Evolutionary conservation across 2,329 filamentous ascomycete genomes (phyloP).

Genomic region (Neofusicoccum umdonicola): DNA sequence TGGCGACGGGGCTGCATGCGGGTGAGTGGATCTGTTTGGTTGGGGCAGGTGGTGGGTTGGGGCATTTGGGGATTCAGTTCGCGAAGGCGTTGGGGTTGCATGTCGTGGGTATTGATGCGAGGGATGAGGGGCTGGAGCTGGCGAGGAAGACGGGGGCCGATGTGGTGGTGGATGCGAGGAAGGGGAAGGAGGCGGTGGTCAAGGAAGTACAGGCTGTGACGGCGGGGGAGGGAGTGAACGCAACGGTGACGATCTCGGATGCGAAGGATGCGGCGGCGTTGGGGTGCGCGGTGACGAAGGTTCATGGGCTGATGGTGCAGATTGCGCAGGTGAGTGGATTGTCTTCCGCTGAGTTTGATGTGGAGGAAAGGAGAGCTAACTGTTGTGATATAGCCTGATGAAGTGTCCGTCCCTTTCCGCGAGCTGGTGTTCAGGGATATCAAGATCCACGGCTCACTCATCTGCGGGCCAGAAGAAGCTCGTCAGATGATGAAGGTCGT

Average conservation of each 20-base stretch:
- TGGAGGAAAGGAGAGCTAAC: not conserved
- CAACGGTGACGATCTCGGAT: slow-evolving; percentile 56
- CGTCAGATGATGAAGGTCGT: slow-evolving; percentile 49
- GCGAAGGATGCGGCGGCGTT: slow-evolving; percentile 49
- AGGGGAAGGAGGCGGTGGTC: slow-evolving; percentile 49
- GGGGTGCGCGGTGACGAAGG: slow-evolving; percentile 56
- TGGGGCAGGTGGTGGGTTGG: slow-evolving; percentile 34
- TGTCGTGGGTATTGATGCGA: slow-evolving; percentile 55
- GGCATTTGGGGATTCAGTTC: slow-evolving; percentile 54
- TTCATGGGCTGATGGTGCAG: slow-evolving; percentile 59
- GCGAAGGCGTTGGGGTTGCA: slow-evolving; percentile 51
- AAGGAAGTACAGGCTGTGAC: slow-evolving; percentile 49
- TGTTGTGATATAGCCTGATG: slow-evolving; percentile 29
- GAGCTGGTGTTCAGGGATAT: slow-evolving; percentile 57
- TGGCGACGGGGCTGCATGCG: slow-evolving; percentile 40
- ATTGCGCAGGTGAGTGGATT: slow-evolving; percentile 50
- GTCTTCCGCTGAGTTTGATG: too few relatives aligned
- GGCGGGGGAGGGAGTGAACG: slow-evolving; percentile 50
- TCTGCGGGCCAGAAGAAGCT: slow-evolving; percentile 45
- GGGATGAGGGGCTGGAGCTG: slow-evolving; percentile 53
- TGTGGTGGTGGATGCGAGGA: slow-evolving; percentile 52
- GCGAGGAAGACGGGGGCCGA: slow-evolving; percentile 50
- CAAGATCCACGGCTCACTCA: slow-evolving; percentile 47
- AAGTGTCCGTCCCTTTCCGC: slow-evolving; percentile 39
- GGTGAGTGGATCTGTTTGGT: slow-evolving; percentile 42